Conservation (phyloP, 306 rosid species). For the Castanea crenata region DNA sequence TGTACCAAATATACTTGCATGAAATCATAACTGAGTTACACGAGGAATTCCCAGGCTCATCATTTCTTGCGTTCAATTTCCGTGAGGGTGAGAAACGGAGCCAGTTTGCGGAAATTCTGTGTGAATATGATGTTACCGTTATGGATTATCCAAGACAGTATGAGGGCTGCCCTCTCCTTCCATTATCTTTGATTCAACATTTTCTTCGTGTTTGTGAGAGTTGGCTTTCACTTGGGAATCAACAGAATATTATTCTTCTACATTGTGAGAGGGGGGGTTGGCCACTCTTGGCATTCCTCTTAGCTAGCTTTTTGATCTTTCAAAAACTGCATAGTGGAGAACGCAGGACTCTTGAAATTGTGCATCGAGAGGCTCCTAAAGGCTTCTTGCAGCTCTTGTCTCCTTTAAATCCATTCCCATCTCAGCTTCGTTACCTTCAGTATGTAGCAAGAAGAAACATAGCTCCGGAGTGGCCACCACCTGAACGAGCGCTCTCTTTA, state of each 20-base stretch:
- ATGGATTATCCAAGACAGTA: constrained; percentile 95
- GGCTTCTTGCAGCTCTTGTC: constrained; percentile 83
- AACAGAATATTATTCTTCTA: constrained; percentile 68
- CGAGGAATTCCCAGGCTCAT: constrained; percentile 91
- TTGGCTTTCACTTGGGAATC: constrained; percentile 69
- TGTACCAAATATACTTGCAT: constrained; percentile 79
- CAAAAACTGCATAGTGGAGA: constrained; percentile 74
- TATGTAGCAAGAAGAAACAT: constrained; percentile 91
- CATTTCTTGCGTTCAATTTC: constrained; percentile 85
- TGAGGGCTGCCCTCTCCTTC: constrained; percentile 92
- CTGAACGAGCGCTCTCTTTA: constrained; percentile 84
- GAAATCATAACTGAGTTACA: constrained; percentile 76
- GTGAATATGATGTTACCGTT: constrained; percentile 76
- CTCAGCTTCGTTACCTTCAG: constrained; percentile 92
- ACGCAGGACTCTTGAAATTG: constrained; percentile 79
- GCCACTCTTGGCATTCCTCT: constrained; percentile 87
- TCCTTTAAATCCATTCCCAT: constrained; percentile 85
- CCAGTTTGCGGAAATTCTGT: constrained; percentile 61
- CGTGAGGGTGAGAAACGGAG: constrained; percentile 87
- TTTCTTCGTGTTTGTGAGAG: constrained; percentile 86
- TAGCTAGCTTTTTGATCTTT: constrained; percentile 70
- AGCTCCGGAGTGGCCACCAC: constrained; percentile 89
- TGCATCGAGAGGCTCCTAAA: constrained; percentile 91
- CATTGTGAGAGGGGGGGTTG: constrained; percentile 98
- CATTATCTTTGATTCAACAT: constrained; percentile 80